A percentile compares a stretch with the other conserved stretches of the same genome.
Conservation (phyloP, 1,139 yeast species). For the Scheffersomyces illinoinensis region DNA sequence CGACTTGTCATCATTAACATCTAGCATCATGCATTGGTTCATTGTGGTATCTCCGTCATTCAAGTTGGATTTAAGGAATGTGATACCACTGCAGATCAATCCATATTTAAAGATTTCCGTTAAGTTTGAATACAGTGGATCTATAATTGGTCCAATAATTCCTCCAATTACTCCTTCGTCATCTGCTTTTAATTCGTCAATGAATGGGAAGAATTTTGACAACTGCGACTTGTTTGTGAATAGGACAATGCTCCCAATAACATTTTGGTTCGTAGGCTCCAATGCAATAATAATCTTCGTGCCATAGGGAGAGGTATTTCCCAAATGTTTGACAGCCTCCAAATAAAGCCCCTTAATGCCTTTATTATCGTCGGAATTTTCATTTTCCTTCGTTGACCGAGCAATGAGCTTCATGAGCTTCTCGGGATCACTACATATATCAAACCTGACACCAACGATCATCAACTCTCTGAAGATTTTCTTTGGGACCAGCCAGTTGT, state of each 20-base stretch:
- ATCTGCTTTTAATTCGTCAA: slow-evolving; percentile 28
- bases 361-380: slow-evolving; percentile 13
- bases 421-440: slow-evolving; percentile 47
- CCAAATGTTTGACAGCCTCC: slow-evolving; percentile 20
- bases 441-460: slow-evolving; percentile 61
- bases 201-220: slow-evolving; percentile 55
- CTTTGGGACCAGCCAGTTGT: slow-evolving; percentile 54
- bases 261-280: slow-evolving; percentile 54
- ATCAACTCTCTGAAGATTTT: slow-evolving; percentile 57
- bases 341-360: slow-evolving; percentile 18
- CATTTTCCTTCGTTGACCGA: slow-evolving; percentile 9
- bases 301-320: slow-evolving; percentile 23
- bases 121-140: slow-evolving; percentile 55
- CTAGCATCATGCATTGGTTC: slow-evolving; percentile 39
- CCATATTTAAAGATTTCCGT: slow-evolving; percentile 59
- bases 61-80: slow-evolving; percentile 46
- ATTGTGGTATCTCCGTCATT: slow-evolving; percentile 26
- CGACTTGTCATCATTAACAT: slow-evolving; percentile 39
- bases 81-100: slow-evolving; percentile 59
- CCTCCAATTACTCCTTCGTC: slow-evolving; percentile 41
- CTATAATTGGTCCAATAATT: slow-evolving; percentile 57
- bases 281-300: slow-evolving; percentile 56
- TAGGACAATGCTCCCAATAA: slow-evolving; percentile 56
- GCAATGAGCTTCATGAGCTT: slow-evolving; percentile 40
- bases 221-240: slow-evolving; percentile 51